Conservation (phyloP, 2,329 filamentous ascomycete species). For the Alternaria burnsii region DNA sequence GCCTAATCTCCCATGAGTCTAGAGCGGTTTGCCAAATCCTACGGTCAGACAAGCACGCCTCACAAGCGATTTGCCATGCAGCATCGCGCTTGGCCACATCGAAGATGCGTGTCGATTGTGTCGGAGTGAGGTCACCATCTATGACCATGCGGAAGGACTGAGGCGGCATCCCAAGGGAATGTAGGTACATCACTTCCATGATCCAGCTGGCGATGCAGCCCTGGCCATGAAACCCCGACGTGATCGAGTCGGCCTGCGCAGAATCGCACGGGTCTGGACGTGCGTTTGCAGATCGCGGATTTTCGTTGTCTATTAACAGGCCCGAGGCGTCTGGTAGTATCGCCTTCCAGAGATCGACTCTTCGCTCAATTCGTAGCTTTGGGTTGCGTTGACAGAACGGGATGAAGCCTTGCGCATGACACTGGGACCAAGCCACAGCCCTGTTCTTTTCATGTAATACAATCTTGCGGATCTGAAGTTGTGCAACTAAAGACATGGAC, state of each 20-base stretch:
- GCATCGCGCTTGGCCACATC: constrained; percentile 2
- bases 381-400: constrained; percentile 12
- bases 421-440: background rate
- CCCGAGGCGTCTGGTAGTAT: background rate
- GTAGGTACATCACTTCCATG: constrained; percentile 9
- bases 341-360: constrained; percentile 4
- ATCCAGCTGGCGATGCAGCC: constrained; percentile 10
- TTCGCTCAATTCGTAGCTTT: constrained; percentile 5
- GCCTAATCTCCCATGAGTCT: background rate
- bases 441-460: background rate
- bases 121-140: constrained; percentile 8
- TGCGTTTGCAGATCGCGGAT: too few species aligned
- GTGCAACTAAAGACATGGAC: background rate
- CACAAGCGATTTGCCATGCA: background rate
- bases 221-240: rapidly evolving
- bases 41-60: background rate
- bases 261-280: too few species aligned
- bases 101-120: constrained; percentile 2
- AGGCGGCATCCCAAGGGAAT: constrained; percentile 15
- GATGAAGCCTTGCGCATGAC: constrained; percentile 17
- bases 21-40: background rate
- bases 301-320: background rate
- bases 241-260: background rate
- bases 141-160: constrained; percentile 14
- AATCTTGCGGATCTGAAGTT: background rate